phyloP scores from a whole-genome alignment of 1,139 yeast genomes.

The Candida glucosophila region DNA sequence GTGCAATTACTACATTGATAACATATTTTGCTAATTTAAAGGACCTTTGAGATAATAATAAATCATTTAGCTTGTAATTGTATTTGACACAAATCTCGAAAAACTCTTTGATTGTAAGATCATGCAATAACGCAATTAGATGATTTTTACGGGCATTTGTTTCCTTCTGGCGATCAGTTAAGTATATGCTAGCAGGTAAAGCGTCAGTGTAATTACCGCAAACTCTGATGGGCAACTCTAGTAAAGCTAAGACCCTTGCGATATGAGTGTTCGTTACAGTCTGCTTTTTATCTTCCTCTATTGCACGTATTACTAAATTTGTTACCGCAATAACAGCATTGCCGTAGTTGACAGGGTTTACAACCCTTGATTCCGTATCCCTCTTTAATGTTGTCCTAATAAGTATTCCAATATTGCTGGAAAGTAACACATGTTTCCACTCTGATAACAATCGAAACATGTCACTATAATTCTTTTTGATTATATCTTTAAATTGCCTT shows the following conservation, averaged over 20 bases:
- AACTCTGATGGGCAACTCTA: slow-evolving; percentile 50
- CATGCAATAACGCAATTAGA: slow-evolving; percentile 48
- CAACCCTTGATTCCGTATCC: slow-evolving; percentile 52
- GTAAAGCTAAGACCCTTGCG: slow-evolving; percentile 47
- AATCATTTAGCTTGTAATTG: slow-evolving; percentile 54
- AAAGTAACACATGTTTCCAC: too few relatives aligned
- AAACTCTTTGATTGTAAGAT: slow-evolving; percentile 54
- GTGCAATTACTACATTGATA: slow-evolving; percentile 55
- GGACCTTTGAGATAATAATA: slow-evolving; percentile 52
- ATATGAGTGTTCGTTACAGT: slow-evolving; percentile 43
- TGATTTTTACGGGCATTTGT: slow-evolving; percentile 20
- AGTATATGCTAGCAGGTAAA: slow-evolving; percentile 39
- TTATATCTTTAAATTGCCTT: neutral
- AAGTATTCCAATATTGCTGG: slow-evolving; percentile 33
- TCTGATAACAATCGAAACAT: too few relatives aligned
- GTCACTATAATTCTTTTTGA: too few relatives aligned
- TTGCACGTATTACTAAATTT: slow-evolving; percentile 49
- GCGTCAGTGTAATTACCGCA: slow-evolving; percentile 28
- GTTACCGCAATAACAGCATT: slow-evolving; percentile 58
- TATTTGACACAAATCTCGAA: slow-evolving; percentile 56
- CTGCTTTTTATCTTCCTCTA: slow-evolving; percentile 54
- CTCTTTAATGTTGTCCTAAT: slow-evolving; percentile 41
- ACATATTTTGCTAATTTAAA: slow-evolving; percentile 66
- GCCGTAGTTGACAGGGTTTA: slow-evolving; percentile 51
- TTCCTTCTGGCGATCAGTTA: slow-evolving; percentile 18